A percentile compares a stretch with the other conserved stretches of the same genome.
phyloP scores from a whole-genome alignment of 2,329 filamentous ascomycete genomes.

The Fusarium austroafricanum region DNA sequence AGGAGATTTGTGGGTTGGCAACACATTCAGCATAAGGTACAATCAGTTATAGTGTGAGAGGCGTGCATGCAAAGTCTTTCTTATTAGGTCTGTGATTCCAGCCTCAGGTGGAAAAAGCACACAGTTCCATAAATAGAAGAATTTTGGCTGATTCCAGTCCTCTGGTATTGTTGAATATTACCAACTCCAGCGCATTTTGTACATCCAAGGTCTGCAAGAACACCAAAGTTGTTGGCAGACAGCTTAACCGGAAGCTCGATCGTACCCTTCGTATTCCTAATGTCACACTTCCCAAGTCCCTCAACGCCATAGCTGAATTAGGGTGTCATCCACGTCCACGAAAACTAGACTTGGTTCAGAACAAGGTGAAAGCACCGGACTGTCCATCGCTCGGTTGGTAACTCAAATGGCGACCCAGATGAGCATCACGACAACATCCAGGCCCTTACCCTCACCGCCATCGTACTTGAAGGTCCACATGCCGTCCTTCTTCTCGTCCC shows the following conservation, averaged over 20 bases:
- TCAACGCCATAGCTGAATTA: slow-evolving; percentile 46
- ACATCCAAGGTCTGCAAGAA: slow-evolving; percentile 46
- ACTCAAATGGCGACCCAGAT: slow-evolving; percentile 80
- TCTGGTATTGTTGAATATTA: slow-evolving; percentile 31
- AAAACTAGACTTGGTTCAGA: slow-evolving; percentile 24
- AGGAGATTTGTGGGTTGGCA: background rate
- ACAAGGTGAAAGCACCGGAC: slow-evolving; percentile 11
- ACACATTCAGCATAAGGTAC: background rate
- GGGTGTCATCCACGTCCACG: slow-evolving; percentile 36
- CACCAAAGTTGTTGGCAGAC: slow-evolving; percentile 36
- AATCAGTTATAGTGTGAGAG: background rate
- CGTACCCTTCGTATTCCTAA: slow-evolving; percentile 43
- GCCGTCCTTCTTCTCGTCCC: slow-evolving; percentile 90
- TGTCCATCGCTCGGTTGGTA: background rate
- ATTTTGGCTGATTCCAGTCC: slow-evolving; percentile 21
- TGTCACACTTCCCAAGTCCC: slow-evolving; percentile 45
- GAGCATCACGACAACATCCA: slow-evolving; percentile 77
- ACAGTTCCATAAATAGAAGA: slow-evolving; percentile 5
- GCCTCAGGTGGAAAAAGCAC: slow-evolving; percentile 1
- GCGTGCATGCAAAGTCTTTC: background rate
- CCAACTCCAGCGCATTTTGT: slow-evolving; percentile 42
- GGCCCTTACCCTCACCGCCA: slow-evolving; percentile 71
- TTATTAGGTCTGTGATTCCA: slow-evolving; percentile 1
- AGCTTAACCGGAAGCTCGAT: slow-evolving; percentile 41
- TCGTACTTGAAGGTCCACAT: slow-evolving; percentile 93